These are phyloP conservation scores for Micractinium sp. DNA, from an alignment of 139 green algal genomes.

Conservation along the genomic window DNA sequence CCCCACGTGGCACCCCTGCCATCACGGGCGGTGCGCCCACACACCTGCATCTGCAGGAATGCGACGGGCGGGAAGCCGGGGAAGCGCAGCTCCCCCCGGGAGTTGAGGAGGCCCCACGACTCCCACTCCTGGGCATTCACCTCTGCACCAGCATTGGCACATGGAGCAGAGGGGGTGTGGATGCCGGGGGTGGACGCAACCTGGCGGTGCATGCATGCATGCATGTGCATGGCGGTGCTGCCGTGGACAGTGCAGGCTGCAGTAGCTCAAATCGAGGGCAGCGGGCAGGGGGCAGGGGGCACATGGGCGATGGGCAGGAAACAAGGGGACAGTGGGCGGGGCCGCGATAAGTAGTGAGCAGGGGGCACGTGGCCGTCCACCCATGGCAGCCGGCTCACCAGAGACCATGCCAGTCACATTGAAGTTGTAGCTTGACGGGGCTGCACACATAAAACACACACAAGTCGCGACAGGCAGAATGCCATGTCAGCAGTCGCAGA, in stretches of 20 bases:
- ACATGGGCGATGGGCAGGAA: not conserved
- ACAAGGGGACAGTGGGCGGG: no score
- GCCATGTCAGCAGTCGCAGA: not conserved
- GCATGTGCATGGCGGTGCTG: no score
- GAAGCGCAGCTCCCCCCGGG: constrained; percentile 1
- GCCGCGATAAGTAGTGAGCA: no score
- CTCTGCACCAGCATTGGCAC: not conserved
- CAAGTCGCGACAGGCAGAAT: not conserved
- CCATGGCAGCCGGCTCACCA: not conserved
- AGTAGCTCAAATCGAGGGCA: no score
- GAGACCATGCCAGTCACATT: not conserved
- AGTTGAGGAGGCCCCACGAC: not conserved
- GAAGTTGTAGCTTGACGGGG: not conserved
- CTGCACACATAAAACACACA: not conserved
- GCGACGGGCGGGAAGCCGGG: constrained; percentile 14
- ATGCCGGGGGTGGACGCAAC: no score
- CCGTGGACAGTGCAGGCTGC: no score
- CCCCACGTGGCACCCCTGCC: no score
- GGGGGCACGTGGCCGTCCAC: not conserved
- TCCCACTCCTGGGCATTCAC: constrained; percentile 12
- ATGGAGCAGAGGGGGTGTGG: no score
- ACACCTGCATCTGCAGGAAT: not conserved
- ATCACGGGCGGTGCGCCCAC: not conserved
- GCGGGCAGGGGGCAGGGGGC: not conserved
- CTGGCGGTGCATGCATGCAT: no score